Evolutionary conservation across 345 rosid species (phyloP).

Genomic region (Litchi chinensis): DNA sequence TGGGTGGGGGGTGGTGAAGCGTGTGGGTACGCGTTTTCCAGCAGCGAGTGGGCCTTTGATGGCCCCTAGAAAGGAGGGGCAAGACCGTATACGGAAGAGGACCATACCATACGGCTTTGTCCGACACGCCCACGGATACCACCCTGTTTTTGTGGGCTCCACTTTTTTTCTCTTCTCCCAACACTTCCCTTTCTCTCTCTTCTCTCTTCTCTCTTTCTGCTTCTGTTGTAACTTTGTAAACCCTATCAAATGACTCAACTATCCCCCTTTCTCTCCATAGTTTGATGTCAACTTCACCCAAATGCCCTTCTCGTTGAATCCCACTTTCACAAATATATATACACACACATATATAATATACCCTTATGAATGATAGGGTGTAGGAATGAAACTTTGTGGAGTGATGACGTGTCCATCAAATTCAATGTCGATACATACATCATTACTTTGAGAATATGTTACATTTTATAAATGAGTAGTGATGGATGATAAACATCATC

Average conservation of each 20-base stretch:
- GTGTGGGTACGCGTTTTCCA: background rate
- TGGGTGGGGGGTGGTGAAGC: background rate
- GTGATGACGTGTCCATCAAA: too few species aligned
- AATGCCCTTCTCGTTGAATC: background rate
- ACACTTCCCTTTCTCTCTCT: background rate
- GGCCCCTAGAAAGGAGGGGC: background rate
- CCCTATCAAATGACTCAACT: background rate
- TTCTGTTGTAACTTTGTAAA: background rate
- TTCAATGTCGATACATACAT: too few species aligned
- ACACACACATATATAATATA: too few species aligned
- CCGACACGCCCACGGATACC: conserved; percentile 41
- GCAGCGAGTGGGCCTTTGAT: background rate
- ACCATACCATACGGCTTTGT: conserved; percentile 65
- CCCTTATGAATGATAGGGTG: background rate
- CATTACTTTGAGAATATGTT: too few species aligned
- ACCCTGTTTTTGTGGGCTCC: conserved; percentile 32
- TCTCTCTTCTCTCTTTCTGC: background rate
- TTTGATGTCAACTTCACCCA: background rate
- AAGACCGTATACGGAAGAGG: conserved; percentile 81
- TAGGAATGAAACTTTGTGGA: too few species aligned
- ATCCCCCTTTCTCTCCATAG: background rate
- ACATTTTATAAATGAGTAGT: too few species aligned
- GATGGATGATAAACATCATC: too few species aligned
- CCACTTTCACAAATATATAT: too few species aligned
- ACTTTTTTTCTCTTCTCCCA: conserved; percentile 13